Base-by-base conservation (phyloP, 176 grass and related monocot species). In the Paspalum notatum region DNA sequence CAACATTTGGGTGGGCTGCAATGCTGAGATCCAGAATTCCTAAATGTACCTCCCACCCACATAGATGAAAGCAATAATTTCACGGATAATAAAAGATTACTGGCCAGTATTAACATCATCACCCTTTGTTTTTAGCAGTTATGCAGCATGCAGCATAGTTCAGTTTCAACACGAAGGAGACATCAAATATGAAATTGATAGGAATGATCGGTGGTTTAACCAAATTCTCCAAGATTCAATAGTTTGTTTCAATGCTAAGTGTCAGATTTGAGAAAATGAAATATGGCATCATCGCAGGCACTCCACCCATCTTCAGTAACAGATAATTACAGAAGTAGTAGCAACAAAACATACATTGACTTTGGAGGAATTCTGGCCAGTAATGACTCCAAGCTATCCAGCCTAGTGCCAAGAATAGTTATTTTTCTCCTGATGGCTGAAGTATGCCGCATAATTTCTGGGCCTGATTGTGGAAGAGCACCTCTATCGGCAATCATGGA, bases 391-490 rank as follows among this genome's bases (percentile, higher is more conserved):
- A 97, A 79, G 81, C 88, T 94, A 71, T 91, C 95, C 63, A 97
- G 76, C 52, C 87, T 87, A 41, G 91, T 97, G 26, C 87, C 78
- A 79, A 97, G 92, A 91, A 94, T 97, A 22, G 95, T 92, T 80
- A 90, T 90, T 73, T 88, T 87, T 59, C 95, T 92, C 22, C 92
- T 79, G 22, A 94, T 86, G 18, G 87, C 90, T 62, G 90, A 92
- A 41, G 87, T 78, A 74, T 87, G 84, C 16, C 90, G 80, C 82
- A 92, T 91, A 20, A 85, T 90, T 49, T 92, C 92, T 14, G 90
- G 90, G 68, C 92, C 95, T 60, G 95, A 90, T 50, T 90, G 87
- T 46, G 94, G 94, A 84, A 94, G 80, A 79, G 94, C 92, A 7
- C 80, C 90, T 75, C 91, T 89, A 26, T 97, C 87, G 39, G 91